Percentiles rank a stretch among this genome's conserved stretches.
Conservation (phyloP, 805 yeast species). For the Candida pseudofarinosa region DNA sequence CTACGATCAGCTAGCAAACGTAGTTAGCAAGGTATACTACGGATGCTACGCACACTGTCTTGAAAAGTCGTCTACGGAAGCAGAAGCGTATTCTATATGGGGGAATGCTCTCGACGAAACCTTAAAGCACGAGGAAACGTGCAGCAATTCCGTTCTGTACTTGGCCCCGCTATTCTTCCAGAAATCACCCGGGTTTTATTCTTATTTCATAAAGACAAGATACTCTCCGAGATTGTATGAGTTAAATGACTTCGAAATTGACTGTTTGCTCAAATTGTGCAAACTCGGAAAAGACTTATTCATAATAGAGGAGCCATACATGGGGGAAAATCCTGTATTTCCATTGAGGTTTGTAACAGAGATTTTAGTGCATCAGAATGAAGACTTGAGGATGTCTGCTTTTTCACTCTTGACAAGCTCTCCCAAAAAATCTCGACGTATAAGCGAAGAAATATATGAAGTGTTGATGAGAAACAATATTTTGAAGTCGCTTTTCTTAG, state of each 20-base stretch:
- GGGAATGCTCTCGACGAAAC: background rate
- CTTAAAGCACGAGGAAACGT: constrained; percentile 11
- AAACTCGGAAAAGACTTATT: constrained; percentile 62
- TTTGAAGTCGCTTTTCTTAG: constrained; percentile 54
- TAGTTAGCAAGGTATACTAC: constrained; percentile 56
- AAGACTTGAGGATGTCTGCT: constrained; percentile 48
- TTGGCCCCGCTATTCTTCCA: constrained; percentile 62
- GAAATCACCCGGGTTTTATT: constrained; percentile 42
- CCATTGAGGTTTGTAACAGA: constrained; percentile 1
- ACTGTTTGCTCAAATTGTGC: constrained; percentile 49
- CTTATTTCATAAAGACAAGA: constrained; percentile 27
- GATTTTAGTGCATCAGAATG: constrained; percentile 40
- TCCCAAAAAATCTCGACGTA: constrained; percentile 55
- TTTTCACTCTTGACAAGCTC: constrained; percentile 60
- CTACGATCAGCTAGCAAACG: constrained; percentile 61
- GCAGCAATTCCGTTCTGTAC: constrained; percentile 53
- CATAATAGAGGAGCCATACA: constrained; percentile 4
- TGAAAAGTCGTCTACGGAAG: background rate
- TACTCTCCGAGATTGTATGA: constrained; percentile 8
- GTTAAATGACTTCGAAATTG: constrained; percentile 20
- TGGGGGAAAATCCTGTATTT: constrained; percentile 5
- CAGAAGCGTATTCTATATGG: background rate
- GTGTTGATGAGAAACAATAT: constrained; percentile 35
- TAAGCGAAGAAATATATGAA: constrained; percentile 43
- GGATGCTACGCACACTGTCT: constrained; percentile 1